These are phyloP conservation scores for Kentomonas sorsogonicus DNA, from an alignment of 208 protist genomes.

Conservation along the genomic window DNA sequence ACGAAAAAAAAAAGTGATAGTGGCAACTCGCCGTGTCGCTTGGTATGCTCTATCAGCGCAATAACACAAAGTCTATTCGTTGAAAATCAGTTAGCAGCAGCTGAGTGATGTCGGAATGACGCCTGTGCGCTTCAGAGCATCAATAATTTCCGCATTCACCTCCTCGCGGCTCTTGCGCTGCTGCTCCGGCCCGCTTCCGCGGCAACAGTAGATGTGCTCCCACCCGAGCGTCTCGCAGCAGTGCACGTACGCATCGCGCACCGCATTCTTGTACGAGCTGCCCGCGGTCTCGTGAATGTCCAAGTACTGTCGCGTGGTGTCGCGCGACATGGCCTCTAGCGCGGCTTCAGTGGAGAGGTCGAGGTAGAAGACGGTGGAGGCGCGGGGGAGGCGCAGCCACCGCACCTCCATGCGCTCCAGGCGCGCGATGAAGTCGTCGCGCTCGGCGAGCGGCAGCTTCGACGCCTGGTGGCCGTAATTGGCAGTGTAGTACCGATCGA, in stretches of 20 bases:
- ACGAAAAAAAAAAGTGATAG: constrained; percentile 21
- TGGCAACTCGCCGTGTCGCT: too few species aligned
- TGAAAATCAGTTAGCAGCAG: background rate
- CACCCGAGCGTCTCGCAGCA: constrained; percentile 74
- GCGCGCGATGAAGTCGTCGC: constrained; percentile 52
- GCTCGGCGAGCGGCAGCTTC: constrained; percentile 65
- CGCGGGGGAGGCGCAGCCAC: constrained; percentile 72
- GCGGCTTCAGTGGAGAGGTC: constrained; percentile 72
- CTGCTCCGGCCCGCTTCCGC: constrained; percentile 22
- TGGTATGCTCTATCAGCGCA: background rate
- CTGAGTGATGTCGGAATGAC: background rate
- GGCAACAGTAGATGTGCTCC: constrained; percentile 49
- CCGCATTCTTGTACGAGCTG: constrained; percentile 67
- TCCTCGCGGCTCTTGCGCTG: constrained; percentile 38
- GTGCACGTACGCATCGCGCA: constrained; percentile 73
- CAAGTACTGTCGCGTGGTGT: constrained; percentile 59
- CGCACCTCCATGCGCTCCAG: constrained; percentile 65
- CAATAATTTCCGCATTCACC: constrained; percentile 39
- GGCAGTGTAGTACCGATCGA: constrained; percentile 89
- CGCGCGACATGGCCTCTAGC: constrained; percentile 60
- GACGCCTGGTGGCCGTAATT: constrained; percentile 90
- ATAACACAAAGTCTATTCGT: background rate
- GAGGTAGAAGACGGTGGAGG: constrained; percentile 75
- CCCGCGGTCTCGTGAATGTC: constrained; percentile 90
- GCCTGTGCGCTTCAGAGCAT: too few species aligned